Conservation (phyloP, 306 rosid genomes). For the Myrica gale region DNA sequence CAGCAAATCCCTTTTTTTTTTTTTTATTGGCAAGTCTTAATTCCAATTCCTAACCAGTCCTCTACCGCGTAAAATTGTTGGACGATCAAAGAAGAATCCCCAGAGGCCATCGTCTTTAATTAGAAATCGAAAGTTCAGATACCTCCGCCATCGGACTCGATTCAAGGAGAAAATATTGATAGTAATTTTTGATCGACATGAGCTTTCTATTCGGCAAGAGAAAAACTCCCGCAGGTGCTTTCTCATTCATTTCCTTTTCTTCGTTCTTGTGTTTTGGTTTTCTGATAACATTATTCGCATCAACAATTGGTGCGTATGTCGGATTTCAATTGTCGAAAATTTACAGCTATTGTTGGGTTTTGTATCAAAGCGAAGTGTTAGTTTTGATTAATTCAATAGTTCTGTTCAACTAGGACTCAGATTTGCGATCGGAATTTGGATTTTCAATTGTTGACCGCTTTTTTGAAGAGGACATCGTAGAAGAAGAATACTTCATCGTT, state of each 20-base stretch:
- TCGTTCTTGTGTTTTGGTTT: neutral
- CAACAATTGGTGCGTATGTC: neutral
- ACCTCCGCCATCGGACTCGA: neutral
- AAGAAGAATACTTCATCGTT: neutral
- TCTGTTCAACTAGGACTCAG: neutral
- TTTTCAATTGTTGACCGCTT: neutral
- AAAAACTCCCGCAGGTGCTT: conserved; percentile 88
- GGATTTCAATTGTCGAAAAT: neutral
- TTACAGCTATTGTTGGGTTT: neutral
- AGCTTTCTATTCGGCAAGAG: conserved; percentile 93
- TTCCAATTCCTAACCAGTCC: neutral
- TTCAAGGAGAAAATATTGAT: conserved; percentile 5
- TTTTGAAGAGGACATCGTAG: neutral
- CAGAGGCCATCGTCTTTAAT: neutral
- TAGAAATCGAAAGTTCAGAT: neutral
- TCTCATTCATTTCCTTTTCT: neutral
- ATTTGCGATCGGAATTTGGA: neutral
- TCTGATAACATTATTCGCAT: neutral
- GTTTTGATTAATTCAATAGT: neutral
- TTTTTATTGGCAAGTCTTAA: too few species aligned
- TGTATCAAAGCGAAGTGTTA: neutral
- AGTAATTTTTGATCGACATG: conserved; percentile 48
- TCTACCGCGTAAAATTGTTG: conserved; percentile 43
- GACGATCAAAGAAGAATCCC: conserved; percentile 13
- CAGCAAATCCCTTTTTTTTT: too few species aligned